Base-by-base conservation (phyloP, 2,329 filamentous ascomycete genomes). In the Botrytis paeoniae region DNA sequence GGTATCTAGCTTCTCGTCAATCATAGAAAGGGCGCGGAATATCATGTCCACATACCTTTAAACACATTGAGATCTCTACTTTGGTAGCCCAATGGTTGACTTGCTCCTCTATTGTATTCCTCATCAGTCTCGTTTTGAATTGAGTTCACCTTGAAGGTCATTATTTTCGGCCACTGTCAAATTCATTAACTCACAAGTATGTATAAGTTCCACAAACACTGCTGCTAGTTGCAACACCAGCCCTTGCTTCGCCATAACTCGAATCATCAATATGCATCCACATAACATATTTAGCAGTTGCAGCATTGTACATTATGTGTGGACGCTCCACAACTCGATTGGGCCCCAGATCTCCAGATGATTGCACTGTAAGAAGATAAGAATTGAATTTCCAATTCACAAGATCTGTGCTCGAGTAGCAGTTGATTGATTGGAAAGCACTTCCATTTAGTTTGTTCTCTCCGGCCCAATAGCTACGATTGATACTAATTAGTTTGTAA, bases 371-470 rank as follows among this genome's bases (percentile, higher is more conserved):
- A 2, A 93, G 82, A 0, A 92, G 82, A 0, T 88, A 86, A 20
- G 87, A 87, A 48, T 86, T 87, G 73, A 88, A 89, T 0, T 83
- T 87, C 91, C 91, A 92, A 75, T 90, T 85, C 0, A 91, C 86
- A 0, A 92, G 84, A 79, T 92, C 84, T 57, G 83, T 84, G 22
- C 88, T 90, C 0, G 87, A 88, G 80, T 92, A 92, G 81, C 90
- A 92, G 79, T 91, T 92, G 76, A 92, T 83, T 69, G 89, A 89
- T 73, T 88, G 86, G 80, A 92, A 92, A 0, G 83, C 81, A 1
- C 83, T 85, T 37, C 89, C 89, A n/a, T 86, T 82, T 1, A 88
- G 87, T 80, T 92, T 92, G 81, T 92, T 90, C 79, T 93, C 91
- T 25, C 91, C 91, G 48, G 92, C 87, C 82, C 89, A 86, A 57